Evolutionary conservation across 139 green algal genomes (phyloP).

Genomic region (Micromonas commoda): DNA sequence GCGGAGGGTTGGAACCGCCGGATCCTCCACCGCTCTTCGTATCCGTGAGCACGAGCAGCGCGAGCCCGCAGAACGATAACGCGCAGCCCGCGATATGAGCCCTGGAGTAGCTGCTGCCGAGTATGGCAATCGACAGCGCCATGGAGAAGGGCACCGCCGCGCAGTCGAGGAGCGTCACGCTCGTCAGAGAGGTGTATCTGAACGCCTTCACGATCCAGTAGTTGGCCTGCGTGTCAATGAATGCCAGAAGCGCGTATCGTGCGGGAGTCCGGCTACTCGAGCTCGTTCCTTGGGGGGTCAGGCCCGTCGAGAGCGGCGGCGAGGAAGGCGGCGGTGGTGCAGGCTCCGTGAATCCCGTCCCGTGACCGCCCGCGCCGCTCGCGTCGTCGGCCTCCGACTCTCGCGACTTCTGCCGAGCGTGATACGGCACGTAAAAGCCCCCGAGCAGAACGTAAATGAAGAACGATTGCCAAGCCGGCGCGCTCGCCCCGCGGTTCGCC

Average conservation of each 20-base stretch:
- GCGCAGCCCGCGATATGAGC: constrained; percentile 48
- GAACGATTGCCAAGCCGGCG: constrained; percentile 15
- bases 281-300: not conserved
- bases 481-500: not conserved
- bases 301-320: too few relatives aligned
- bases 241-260: constrained; percentile 51
- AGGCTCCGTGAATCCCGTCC: not conserved
- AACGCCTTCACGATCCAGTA: constrained; percentile 53
- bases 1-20: not conserved
- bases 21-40: not conserved
- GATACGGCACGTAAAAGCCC: not conserved
- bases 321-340: not conserved
- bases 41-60: constrained; percentile 54
- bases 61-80: constrained; percentile 60
- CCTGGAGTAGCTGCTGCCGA: constrained; percentile 43
- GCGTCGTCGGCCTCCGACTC: not conserved
- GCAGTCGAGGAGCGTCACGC: constrained; percentile 70
- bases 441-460: constrained; percentile 1
- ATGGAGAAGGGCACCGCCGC: constrained; percentile 60
- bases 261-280: not conserved
- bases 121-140: constrained; percentile 34
- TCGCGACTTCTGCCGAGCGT: not conserved
- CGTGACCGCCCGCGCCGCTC: not conserved
- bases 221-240: constrained; percentile 72
- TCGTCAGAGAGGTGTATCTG: constrained; percentile 74